These are phyloP conservation scores for Quercus alba DNA, from an alignment of 306 rosid genomes.

Conservation along the genomic window DNA sequence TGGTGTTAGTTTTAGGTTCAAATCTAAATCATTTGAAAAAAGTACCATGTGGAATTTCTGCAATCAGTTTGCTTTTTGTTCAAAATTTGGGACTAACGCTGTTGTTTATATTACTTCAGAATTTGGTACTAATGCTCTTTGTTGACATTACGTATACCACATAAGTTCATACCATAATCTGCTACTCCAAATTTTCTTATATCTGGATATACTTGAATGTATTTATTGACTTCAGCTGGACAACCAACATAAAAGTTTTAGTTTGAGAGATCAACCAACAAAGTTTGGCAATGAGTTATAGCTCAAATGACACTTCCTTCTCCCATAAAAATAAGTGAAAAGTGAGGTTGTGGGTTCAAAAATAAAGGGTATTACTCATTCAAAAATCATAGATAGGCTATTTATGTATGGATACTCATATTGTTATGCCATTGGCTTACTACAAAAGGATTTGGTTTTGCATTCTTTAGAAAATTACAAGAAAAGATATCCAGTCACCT, in stretches of 20 bases:
- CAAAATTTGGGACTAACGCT: neutral
- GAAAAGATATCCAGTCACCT: neutral
- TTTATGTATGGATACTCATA: neutral
- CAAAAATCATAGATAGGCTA: neutral
- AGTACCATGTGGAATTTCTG: neutral
- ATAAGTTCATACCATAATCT: neutral
- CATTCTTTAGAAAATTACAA: neutral
- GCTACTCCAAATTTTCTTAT: neutral
- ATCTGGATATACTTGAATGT: neutral
- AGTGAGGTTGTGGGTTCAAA: too few species aligned
- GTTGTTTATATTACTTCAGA: neutral
- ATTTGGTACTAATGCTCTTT: neutral
- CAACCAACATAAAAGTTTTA: neutral
- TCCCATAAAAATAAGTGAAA: too few species aligned
- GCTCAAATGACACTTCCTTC: too few species aligned
- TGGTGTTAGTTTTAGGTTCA: neutral
- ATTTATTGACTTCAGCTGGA: neutral
- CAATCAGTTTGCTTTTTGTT: neutral
- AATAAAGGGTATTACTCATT: neutral
- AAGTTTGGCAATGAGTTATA: too few species aligned
- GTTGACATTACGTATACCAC: neutral
- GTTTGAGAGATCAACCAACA: neutral
- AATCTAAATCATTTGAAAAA: neutral
- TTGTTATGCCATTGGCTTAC: slow-evolving; percentile 1
- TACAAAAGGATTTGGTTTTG: neutral